These are phyloP conservation scores for Diaporthe nobilis DNA, from an alignment of 2,329 filamentous ascomycete genomes.

Conservation along the genomic window DNA sequence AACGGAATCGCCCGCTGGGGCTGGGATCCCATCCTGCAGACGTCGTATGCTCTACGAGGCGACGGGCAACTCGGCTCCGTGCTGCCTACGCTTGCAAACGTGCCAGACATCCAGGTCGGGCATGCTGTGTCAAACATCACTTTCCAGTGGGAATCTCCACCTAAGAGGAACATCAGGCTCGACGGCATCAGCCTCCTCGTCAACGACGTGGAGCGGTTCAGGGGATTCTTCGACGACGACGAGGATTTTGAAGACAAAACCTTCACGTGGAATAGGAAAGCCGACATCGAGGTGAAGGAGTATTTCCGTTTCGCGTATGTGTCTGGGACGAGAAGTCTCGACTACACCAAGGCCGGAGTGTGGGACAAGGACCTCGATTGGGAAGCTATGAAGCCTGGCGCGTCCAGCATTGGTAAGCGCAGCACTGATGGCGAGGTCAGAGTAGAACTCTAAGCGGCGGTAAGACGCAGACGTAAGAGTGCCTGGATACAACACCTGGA, in stretches of 20 bases:
- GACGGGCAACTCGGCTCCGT: conserved; percentile 74
- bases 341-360: conserved; percentile 82
- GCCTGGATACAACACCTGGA: conserved; percentile 7
- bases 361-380: conserved; percentile 77
- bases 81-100: conserved; percentile 66
- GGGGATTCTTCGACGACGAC: conserved; percentile 76
- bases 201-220: conserved; percentile 87
- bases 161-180: conserved; percentile 62
- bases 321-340: conserved; percentile 73
- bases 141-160: conserved; percentile 67
- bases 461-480: background rate
- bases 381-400: conserved; percentile 75
- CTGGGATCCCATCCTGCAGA: conserved; percentile 90
- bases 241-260: conserved; percentile 54
- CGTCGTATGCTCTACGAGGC: conserved; percentile 78
- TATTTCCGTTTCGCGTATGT: conserved; percentile 86
- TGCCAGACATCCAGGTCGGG: conserved; percentile 62
- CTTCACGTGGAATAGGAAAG: conserved; percentile 73
- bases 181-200: conserved; percentile 86
- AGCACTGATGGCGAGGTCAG: conserved; percentile 40
- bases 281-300: conserved; percentile 66
- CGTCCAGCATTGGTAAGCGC: conserved; percentile 61
- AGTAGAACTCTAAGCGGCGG: conserved; percentile 34
- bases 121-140: conserved; percentile 74
- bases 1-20: conserved; percentile 96